Conservation (phyloP, 352 stramenopile genomes). For the Peronospora farinosa region DNA sequence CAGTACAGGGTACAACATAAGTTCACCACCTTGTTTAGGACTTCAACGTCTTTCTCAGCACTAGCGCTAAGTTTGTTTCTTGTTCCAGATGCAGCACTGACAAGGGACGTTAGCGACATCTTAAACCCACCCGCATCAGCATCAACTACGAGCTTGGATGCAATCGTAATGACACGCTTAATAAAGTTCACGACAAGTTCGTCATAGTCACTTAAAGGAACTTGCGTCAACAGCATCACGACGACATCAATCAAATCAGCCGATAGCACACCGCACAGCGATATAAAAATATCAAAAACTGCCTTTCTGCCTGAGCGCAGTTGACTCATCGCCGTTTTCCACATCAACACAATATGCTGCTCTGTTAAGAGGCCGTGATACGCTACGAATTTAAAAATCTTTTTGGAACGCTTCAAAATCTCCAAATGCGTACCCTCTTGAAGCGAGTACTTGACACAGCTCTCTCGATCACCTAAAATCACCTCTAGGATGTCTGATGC, state of each 20-base stretch:
- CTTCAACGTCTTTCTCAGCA: conserved; percentile 63
- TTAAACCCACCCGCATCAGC: conserved; percentile 59
- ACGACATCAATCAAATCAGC: conserved; percentile 75
- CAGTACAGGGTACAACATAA: conserved; percentile 74
- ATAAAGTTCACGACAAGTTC: conserved; percentile 75
- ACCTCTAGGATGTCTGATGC: conserved; percentile 78
- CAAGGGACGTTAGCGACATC: conserved; percentile 63
- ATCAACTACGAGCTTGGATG: conserved; percentile 64
- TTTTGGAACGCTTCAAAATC: conserved; percentile 70
- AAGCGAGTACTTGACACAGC: conserved; percentile 59
- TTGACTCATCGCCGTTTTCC: conserved; percentile 64
- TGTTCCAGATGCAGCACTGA: conserved; percentile 46
- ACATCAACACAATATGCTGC: conserved; percentile 65
- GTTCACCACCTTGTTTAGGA: conserved; percentile 66
- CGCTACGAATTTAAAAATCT: conserved; percentile 62
- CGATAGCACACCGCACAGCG: conserved; percentile 55
- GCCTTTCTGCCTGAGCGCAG: conserved; percentile 61
- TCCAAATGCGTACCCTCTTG: conserved; percentile 77
- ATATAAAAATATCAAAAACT: conserved; percentile 67
- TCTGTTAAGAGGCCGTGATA: conserved; percentile 52
- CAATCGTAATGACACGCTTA: conserved; percentile 65
- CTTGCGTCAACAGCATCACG: conserved; percentile 67
- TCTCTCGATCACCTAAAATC: conserved; percentile 64
- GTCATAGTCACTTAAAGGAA: conserved; percentile 63
- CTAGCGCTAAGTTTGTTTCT: conserved; percentile 38